Evolutionary conservation across 352 stramenopile genomes (phyloP), one percentile per base, ranked within the genome.

Genomic region (Peronospora farinosa): DNA sequence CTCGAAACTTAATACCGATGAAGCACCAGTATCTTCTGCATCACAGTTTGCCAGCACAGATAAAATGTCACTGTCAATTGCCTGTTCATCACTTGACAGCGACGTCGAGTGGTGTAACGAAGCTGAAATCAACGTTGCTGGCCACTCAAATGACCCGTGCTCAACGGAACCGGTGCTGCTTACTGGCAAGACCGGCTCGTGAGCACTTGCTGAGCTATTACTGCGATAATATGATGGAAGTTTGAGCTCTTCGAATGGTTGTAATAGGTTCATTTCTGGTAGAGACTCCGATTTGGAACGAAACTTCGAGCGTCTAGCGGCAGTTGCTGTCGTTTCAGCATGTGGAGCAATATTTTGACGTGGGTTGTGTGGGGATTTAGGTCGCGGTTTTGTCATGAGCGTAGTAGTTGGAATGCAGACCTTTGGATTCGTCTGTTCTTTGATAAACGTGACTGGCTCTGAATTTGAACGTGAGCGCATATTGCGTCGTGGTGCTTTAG

Each of bases 11-110:
- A 59, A 30, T 35, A 43, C 48, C 12, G 49, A 54, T 27, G 60
- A 44, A 23, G 74, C 63, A 2, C 35, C 57, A 7, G 67, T 40
- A 19, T 86, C 74, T 10, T 67, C 67, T 0, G 50, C 44, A 32
- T 82, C 72, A 39, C 64, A 86, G 40, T 69, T 73, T 0, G 74
- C 77, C 15, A 88, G 58, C 2, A 88, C 70, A 5, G 77, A 88
- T 15, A 88, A 58, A 55, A 88, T 88, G 39, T 88, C 77, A 21
- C 72, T 86, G 57, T 88, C 77, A 37, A 88, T 88, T 1, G 74
- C 72, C 1, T 86, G 70, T 0, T 88, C 74, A 9, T 74, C 63
- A 37, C 74, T 88, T 4, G 71, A 77, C 3, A 63, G 31, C 2
- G 73, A 66, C 51, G 42, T 63, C 16, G 35, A 63, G 40, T 60